Evolutionary conservation across 257 asterid genomes (phyloP).

Genomic region (Petunia axillaris): DNA sequence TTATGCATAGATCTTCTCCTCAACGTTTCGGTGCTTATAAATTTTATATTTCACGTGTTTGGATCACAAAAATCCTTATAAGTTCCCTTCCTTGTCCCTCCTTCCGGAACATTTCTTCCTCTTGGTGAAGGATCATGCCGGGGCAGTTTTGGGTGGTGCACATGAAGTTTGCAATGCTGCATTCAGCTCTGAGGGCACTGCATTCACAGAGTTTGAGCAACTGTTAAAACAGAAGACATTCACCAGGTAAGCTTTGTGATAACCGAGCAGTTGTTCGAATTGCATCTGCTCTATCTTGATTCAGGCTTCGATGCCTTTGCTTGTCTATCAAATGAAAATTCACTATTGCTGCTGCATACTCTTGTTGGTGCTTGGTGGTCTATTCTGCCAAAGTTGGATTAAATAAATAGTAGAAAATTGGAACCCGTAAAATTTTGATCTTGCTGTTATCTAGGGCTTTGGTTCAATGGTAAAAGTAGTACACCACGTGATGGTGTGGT

Average conservation of each 20-base stretch:
- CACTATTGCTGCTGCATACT: background rate
- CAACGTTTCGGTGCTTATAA: conserved; percentile 5
- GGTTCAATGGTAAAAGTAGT: background rate
- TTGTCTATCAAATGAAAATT: conserved; percentile 4
- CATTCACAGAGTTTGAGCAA: conserved; percentile 33
- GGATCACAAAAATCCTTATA: background rate
- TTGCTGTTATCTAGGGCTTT: background rate
- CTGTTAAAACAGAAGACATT: conserved; percentile 29
- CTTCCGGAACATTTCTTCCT: background rate
- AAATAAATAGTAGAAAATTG: background rate
- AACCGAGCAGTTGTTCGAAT: conserved; percentile 1
- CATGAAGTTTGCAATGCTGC: background rate
- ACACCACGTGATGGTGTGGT: background rate
- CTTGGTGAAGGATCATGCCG: conserved; percentile 28
- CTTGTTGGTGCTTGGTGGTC: background rate
- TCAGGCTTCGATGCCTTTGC: background rate
- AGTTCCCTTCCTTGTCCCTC: background rate
- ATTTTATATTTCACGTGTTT: background rate
- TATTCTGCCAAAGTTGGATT: background rate
- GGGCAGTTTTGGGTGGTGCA: background rate
- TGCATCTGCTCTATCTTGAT: conserved; percentile 5
- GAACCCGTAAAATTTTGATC: background rate
- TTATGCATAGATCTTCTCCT: background rate
- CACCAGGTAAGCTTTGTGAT: conserved; percentile 28
- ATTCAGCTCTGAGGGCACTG: conserved; percentile 21